Conservation (phyloP, 306 rosid species). For the Dicorynia guianensis region DNA sequence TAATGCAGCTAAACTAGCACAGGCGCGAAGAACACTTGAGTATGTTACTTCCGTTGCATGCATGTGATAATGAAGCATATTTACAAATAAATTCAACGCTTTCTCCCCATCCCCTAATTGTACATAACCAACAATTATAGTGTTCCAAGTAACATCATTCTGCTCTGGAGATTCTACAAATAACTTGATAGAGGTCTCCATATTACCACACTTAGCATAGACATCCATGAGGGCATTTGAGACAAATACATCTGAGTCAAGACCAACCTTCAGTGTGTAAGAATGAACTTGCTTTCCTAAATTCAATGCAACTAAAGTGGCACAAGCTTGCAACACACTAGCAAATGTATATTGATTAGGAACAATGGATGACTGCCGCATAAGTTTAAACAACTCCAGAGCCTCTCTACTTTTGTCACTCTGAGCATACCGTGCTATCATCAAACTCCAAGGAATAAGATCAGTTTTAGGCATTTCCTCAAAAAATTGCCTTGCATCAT, state of each 20-base stretch:
- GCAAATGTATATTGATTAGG: conserved; percentile 47
- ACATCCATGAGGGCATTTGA: conserved; percentile 52
- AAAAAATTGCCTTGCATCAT: conserved; percentile 26
- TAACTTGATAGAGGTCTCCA: conserved; percentile 40
- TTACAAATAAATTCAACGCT: conserved; percentile 42
- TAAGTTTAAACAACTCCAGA: conserved; percentile 33
- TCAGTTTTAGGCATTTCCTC: conserved; percentile 48
- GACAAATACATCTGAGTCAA: conserved; percentile 46
- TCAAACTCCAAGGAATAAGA: conserved; percentile 47
- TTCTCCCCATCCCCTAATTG: conserved; percentile 47
- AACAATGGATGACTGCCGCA: conserved; percentile 39
- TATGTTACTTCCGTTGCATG: conserved; percentile 48
- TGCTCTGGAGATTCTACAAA: conserved; percentile 30
- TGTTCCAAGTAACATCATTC: conserved; percentile 46
- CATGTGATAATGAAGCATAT: conserved; percentile 34
- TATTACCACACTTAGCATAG: conserved; percentile 46
- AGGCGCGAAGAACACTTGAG: conserved; percentile 48
- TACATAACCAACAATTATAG: conserved; percentile 46
- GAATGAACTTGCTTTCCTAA: conserved; percentile 46
- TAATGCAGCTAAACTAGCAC: conserved; percentile 38
- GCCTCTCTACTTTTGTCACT: conserved; percentile 40
- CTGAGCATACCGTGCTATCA: conserved; percentile 48
- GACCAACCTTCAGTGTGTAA: conserved; percentile 38
- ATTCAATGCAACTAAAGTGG: conserved; percentile 21
- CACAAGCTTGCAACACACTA: conserved; percentile 50